Evolutionary conservation across 2,329 filamentous ascomycete genomes (phyloP).

Genomic region (Elsinoe necatrix): DNA sequence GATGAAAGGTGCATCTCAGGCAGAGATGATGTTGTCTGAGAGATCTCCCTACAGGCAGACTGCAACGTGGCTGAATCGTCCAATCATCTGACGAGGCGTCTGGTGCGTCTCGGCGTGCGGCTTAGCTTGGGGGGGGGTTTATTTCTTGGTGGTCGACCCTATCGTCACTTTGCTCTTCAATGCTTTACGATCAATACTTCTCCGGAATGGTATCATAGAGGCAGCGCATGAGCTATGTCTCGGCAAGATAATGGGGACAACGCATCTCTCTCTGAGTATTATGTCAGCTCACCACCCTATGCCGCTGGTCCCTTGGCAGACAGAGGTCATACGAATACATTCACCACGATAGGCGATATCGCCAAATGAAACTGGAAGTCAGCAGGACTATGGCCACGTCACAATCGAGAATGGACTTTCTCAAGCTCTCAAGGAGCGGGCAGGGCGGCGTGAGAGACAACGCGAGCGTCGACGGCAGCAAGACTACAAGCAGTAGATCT

Average conservation of each 20-base stretch:
- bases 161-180: background rate
- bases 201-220: too few species aligned
- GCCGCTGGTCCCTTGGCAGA: too few species aligned
- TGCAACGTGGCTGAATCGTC: background rate
- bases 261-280: too few species aligned
- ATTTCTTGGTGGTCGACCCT: background rate
- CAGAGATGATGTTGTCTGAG: too few species aligned
- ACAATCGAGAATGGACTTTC: background rate
- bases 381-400: background rate
- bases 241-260: too few species aligned
- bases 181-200: too few species aligned
- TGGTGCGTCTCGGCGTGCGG: background rate
- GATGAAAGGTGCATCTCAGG: background rate
- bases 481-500: background rate
- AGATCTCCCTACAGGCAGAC: background rate
- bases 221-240: too few species aligned
- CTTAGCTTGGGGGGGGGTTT: background rate
- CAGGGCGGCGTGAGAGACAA: background rate
- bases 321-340: background rate
- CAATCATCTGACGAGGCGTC: background rate
- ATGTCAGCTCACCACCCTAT: too few species aligned
- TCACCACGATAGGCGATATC: background rate
- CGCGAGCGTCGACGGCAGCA: background rate
- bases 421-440: background rate
- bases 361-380: background rate